phyloP scores from a whole-genome alignment of 371 early-diverging fungal genomes.

The Smittium culicis region DNA sequence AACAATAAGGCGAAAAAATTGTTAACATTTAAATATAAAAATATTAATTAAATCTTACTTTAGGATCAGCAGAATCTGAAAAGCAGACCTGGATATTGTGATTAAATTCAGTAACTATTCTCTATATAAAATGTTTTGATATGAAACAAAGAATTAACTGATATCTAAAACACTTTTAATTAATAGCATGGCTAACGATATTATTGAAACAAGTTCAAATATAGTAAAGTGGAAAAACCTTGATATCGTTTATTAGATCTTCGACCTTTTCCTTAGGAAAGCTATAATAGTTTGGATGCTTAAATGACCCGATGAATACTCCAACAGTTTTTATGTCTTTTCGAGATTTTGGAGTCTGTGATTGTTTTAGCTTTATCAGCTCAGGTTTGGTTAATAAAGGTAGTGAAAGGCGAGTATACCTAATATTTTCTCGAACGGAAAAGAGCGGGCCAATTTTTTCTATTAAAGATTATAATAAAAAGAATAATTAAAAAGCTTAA shows the following conservation, averaged over 20 bases:
- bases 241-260: neutral
- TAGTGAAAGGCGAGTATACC: neutral
- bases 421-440: conserved; percentile 5
- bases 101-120: neutral
- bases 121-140: neutral
- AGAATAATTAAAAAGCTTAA: neutral
- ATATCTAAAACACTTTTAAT: neutral
- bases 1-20: neutral
- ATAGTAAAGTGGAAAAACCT: no score
- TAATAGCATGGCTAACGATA: neutral
- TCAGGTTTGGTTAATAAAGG: neutral
- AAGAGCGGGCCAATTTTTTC: conserved; percentile 8
- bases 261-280: neutral
- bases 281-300: conserved; percentile 2
- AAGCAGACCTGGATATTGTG: neutral
- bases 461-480: conserved; percentile 3
- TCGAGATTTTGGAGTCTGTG: neutral
- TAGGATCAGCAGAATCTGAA: neutral
- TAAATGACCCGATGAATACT: neutral
- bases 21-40: neutral
- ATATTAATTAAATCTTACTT: neutral
- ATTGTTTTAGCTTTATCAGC: neutral
- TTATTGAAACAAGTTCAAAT: no score
- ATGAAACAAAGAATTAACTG: neutral
- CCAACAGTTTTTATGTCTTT: neutral